phyloP scores from a whole-genome alignment of 2,329 filamentous ascomycete genomes.

The Coleophoma eucalyptorum region DNA sequence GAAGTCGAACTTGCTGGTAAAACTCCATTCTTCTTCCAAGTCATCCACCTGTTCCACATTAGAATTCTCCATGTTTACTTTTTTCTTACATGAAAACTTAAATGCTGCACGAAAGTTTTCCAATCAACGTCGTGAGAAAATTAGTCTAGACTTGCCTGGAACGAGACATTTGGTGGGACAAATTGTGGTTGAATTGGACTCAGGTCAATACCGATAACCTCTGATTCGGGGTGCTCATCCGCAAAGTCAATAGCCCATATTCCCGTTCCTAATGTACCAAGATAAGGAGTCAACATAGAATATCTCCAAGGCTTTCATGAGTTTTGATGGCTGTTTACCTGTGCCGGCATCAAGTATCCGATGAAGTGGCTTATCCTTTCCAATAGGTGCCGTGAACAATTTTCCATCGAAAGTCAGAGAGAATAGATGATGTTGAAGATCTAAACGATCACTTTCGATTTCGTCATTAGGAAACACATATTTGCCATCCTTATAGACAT shows the following conservation, averaged over 20 bases:
- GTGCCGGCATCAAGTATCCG: no score
- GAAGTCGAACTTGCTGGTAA: constrained; percentile 41
- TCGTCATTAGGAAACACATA: constrained; percentile 10
- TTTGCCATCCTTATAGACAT: constrained; percentile 19
- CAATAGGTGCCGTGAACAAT: constrained; percentile 23
- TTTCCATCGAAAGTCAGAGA: constrained; percentile 27
- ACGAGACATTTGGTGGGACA: constrained; percentile 41
- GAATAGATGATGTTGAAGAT: constrained; percentile 34
- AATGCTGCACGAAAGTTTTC: no score
- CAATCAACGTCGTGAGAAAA: no score
- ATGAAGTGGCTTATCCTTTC: not conserved
- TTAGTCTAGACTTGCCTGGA: constrained; percentile 16
- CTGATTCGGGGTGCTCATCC: not conserved
- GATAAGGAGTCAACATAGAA: no score
- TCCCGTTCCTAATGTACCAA: constrained; percentile 1
- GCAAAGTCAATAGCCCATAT: constrained; percentile 22
- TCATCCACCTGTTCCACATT: constrained; percentile 36
- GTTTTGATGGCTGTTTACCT: no score
- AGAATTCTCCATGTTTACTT: no score
- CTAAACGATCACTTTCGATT: constrained; percentile 15
- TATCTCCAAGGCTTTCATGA: no score
- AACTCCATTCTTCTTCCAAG: constrained; percentile 41
- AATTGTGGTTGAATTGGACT: constrained; percentile 34
- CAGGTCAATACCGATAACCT: constrained; percentile 29
- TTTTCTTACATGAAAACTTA: no score